A percentile compares a stretch with the other conserved stretches of the same genome.
Evolutionary conservation across 345 rosid species (phyloP).

Genomic region (Jatropha curcas): DNA sequence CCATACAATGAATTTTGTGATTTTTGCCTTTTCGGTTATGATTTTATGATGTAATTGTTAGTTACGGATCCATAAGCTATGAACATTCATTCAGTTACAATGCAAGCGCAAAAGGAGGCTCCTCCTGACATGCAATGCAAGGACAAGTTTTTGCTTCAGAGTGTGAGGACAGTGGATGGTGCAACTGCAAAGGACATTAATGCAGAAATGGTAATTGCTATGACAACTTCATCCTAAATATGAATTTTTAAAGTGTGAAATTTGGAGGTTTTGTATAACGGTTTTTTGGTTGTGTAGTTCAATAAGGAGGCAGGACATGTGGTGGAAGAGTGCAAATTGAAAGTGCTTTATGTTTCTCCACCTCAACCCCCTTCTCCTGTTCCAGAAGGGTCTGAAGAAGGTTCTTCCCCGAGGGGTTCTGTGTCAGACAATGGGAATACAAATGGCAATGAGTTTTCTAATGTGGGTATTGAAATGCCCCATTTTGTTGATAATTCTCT

Average conservation of each 20-base stretch:
- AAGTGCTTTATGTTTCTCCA: conserved; percentile 68
- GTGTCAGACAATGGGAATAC: conserved; percentile 57
- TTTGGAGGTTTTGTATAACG: conserved; percentile 11
- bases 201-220: conserved; percentile 60
- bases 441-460: conserved; percentile 47
- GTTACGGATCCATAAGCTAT: conserved; percentile 5
- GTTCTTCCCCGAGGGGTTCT: conserved; percentile 71
- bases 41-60: background rate
- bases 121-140: conserved; percentile 78
- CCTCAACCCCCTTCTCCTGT: conserved; percentile 80
- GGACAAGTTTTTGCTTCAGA: conserved; percentile 83
- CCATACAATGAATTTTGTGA: background rate
- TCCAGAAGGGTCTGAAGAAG: conserved; percentile 76
- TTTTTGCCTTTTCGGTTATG: background rate
- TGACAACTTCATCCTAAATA: background rate
- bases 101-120: conserved; percentile 85
- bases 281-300: conserved; percentile 43
- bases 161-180: conserved; percentile 56
- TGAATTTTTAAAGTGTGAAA: conserved; percentile 3
- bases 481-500: background rate
- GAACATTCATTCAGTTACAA: conserved; percentile 54
- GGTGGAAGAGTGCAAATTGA: conserved; percentile 78
- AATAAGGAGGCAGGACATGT: conserved; percentile 69
- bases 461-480: conserved; percentile 39
- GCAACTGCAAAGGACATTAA: conserved; percentile 53